A percentile compares a stretch with the other conserved stretches of the same genome.
Conservation (phyloP, 305 asterid species). For the Rubia balearica region DNA sequence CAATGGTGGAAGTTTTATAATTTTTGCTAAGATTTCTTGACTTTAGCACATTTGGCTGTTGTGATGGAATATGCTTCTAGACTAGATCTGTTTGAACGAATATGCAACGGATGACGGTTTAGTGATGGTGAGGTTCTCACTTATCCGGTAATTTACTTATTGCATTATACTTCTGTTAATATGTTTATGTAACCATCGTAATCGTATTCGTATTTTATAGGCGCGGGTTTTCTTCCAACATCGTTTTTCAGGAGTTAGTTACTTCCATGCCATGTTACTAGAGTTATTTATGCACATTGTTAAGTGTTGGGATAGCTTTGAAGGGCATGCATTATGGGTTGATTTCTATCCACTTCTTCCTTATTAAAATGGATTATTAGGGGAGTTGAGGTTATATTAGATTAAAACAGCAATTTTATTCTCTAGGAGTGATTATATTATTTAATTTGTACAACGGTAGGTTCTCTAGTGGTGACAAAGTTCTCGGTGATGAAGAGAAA, state of each 20-base stretch:
- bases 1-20: neutral
- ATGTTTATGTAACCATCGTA: conserved; percentile 6
- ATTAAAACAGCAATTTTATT: too few relatives aligned
- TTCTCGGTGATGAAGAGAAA: too few relatives aligned
- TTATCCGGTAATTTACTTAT: neutral
- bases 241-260: conserved; percentile 96
- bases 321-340: too few relatives aligned
- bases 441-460: too few relatives aligned
- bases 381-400: too few relatives aligned
- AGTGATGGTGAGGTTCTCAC: conserved; percentile 82
- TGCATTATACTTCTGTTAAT: neutral
- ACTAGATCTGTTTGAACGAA: conserved; percentile 88
- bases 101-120: conserved; percentile 94
- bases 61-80: conserved; percentile 98
- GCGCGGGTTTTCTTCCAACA: conserved; percentile 98
- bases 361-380: too few relatives aligned
- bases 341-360: too few relatives aligned
- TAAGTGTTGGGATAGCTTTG: neutral
- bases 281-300: neutral
- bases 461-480: too few relatives aligned
- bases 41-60: conserved; percentile 94
- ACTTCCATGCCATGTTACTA: conserved; percentile 92
- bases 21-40: conserved; percentile 25
- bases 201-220: conserved; percentile 26
- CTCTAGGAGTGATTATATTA: too few relatives aligned